Conservation (phyloP, 345 rosid genomes). For the Reutealis trisperma region DNA sequence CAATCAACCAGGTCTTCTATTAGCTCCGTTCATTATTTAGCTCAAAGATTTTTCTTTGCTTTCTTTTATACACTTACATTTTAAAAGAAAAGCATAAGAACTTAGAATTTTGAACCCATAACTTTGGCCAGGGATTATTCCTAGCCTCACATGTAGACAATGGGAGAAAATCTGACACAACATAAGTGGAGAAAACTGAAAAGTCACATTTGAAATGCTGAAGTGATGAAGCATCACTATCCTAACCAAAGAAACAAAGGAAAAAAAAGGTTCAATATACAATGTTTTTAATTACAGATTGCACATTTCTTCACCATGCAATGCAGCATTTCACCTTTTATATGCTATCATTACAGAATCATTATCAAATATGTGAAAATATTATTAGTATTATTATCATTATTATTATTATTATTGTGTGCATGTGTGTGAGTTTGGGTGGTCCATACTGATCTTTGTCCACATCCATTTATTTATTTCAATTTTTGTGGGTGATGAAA, state of each 20-base stretch:
- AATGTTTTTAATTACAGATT: background rate
- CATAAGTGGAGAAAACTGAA: background rate
- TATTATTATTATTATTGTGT: background rate
- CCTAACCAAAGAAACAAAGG: conserved; percentile 2
- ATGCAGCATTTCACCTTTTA: background rate
- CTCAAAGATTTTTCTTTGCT: too few relatives aligned
- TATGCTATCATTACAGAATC: conserved; percentile 33
- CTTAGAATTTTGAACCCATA: background rate
- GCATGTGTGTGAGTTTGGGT: conserved; percentile 5
- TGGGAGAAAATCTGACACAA: background rate
- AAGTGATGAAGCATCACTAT: conserved; percentile 33
- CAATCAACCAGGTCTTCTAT: too few relatives aligned
- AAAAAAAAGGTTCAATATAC: background rate
- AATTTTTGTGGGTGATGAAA: conserved; percentile 18
- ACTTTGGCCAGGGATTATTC: too few relatives aligned
- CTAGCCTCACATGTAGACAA: background rate
- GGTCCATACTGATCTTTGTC: conserved; percentile 38
- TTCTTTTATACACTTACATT: too few relatives aligned
- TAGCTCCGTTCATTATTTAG: background rate
- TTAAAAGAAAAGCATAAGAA: too few relatives aligned
- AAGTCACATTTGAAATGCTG: conserved; percentile 8
- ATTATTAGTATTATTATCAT: background rate
- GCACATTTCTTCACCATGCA: conserved; percentile 23
- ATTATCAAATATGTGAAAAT: conserved; percentile 17
- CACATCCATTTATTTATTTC: conserved; percentile 8